A percentile compares a stretch with the other conserved stretches of the same genome.
Conservation (phyloP, 768 basidiomycete species). For the Phanerochaete carnosa region DNA sequence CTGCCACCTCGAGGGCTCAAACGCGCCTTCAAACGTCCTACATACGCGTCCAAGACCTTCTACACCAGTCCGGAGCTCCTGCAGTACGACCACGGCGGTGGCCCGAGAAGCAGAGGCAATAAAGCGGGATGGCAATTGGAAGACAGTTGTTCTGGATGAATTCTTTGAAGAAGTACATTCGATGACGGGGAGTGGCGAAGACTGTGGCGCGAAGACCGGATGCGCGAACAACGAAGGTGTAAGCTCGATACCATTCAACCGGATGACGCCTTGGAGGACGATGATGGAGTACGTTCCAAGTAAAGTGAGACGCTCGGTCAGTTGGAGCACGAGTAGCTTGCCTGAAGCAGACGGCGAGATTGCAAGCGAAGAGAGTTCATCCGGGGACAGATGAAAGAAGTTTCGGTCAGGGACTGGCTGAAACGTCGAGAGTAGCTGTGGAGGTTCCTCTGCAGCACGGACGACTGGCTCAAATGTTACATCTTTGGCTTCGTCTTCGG, state of each 20-base stretch:
- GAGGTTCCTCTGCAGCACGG: slow-evolving; percentile 7
- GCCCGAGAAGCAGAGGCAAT: neutral
- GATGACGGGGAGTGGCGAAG: slow-evolving; percentile 69
- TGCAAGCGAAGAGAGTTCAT: slow-evolving; percentile 28
- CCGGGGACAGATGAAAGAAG: slow-evolving; percentile 39
- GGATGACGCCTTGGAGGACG: slow-evolving; percentile 60
- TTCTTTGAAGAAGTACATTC: slow-evolving; percentile 19
- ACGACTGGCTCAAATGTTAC: slow-evolving; percentile 2
- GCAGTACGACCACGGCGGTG: slow-evolving; percentile 49
- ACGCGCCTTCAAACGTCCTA: slow-evolving; percentile 58
- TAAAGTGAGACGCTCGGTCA: slow-evolving; percentile 57
- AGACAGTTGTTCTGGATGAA: slow-evolving; percentile 10
- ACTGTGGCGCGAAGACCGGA: slow-evolving; percentile 71
- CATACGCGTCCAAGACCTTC: slow-evolving; percentile 66
- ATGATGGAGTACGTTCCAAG: slow-evolving; percentile 62
- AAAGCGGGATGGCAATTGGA: neutral
- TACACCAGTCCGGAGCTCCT: slow-evolving; percentile 55
- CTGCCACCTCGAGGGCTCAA: slow-evolving; percentile 50
- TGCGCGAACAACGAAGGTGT: slow-evolving; percentile 38
- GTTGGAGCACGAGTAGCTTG: slow-evolving; percentile 41
- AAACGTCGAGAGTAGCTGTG: slow-evolving; percentile 46
- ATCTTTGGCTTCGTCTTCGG: slow-evolving; percentile 33
- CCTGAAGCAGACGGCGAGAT: slow-evolving; percentile 21
- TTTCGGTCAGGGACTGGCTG: slow-evolving; percentile 42
- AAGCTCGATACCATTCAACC: slow-evolving; percentile 54